Percentiles rank a stretch among this genome's conserved stretches.
phyloP scores from a whole-genome alignment of 2,329 filamentous ascomycete genomes.

The Ophiocordyceps robertsii region DNA sequence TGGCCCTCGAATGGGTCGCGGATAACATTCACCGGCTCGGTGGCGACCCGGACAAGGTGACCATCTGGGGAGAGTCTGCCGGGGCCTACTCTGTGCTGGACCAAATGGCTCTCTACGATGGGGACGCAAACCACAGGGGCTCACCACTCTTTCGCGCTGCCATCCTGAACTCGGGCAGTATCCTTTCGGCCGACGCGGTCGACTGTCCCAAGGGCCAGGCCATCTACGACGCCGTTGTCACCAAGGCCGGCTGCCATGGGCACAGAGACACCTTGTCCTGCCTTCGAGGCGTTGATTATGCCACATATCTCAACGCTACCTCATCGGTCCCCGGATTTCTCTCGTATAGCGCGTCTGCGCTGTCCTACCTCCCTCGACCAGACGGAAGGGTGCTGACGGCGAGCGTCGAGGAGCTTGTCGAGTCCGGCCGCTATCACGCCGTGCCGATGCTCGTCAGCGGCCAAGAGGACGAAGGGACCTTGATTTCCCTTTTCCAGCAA shows the following conservation, averaged over 20 bases:
- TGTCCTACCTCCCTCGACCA: constrained; percentile 63
- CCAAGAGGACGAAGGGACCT: constrained; percentile 68
- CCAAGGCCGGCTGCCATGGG: constrained; percentile 45
- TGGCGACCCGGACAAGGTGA: constrained; percentile 66
- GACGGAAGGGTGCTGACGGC: constrained; percentile 49
- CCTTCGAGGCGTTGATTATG: constrained; percentile 47
- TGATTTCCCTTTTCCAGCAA: constrained; percentile 63
- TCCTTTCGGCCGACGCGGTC: constrained; percentile 48
- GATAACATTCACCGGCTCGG: constrained; percentile 69
- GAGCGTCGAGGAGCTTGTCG: constrained; percentile 47
- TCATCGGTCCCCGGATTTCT: constrained; percentile 59
- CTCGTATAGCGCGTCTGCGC: constrained; percentile 52
- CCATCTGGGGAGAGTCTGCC: constrained; percentile 65
- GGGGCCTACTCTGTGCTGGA: constrained; percentile 62
- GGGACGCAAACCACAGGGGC: no score
- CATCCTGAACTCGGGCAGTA: constrained; percentile 64
- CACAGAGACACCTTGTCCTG: constrained; percentile 48
- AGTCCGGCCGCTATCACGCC: constrained; percentile 32
- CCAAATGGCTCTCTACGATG: constrained; percentile 62
- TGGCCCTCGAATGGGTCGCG: constrained; percentile 62
- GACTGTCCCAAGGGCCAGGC: constrained; percentile 53
- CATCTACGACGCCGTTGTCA: constrained; percentile 49
- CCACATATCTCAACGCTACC: constrained; percentile 47
- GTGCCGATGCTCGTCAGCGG: constrained; percentile 49
- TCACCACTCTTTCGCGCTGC: constrained; percentile 62